Conservation (phyloP, 164 flowering plant genomes). For the Macadamia integrifolia region DNA sequence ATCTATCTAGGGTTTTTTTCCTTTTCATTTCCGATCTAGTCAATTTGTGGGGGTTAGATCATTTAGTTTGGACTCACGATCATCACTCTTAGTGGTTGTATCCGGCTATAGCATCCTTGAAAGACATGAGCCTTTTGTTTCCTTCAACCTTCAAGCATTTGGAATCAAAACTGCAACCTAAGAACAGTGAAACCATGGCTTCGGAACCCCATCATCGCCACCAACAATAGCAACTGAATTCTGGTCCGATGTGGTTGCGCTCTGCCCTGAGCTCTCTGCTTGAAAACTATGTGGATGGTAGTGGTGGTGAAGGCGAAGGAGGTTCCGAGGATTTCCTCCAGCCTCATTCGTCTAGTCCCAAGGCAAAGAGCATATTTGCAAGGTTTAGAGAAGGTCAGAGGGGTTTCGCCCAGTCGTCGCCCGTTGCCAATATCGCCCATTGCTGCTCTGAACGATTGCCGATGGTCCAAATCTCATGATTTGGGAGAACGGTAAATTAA, state of each 20-base stretch:
- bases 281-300: background rate
- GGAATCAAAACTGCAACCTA: constrained; percentile 3
- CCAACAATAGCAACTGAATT: constrained; percentile 15
- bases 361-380: constrained; percentile 23
- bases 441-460: no score
- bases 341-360: constrained; percentile 28
- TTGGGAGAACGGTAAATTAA: no score
- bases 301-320: constrained; percentile 9
- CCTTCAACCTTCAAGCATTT: no score
- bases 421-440: no score
- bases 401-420: no score
- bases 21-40: background rate
- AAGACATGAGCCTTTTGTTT: constrained; percentile 12
- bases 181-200: constrained; percentile 18
- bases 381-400: constrained; percentile 13
- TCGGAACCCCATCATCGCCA: constrained; percentile 11
- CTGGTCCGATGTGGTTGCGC: constrained; percentile 34
- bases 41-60: constrained; percentile 1
- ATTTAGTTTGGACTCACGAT: background rate
- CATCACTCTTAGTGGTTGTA: constrained; percentile 8
- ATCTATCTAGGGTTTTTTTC: background rate
- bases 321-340: constrained; percentile 19
- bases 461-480: no score
- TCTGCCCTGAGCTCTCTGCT: constrained; percentile 48
- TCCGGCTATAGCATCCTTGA: constrained; percentile 10